Percentiles rank a stretch among this genome's conserved stretches.
These are phyloP conservation scores for Boechera stricta DNA, from an alignment of 345 rosid species.

Conservation along the genomic window DNA sequence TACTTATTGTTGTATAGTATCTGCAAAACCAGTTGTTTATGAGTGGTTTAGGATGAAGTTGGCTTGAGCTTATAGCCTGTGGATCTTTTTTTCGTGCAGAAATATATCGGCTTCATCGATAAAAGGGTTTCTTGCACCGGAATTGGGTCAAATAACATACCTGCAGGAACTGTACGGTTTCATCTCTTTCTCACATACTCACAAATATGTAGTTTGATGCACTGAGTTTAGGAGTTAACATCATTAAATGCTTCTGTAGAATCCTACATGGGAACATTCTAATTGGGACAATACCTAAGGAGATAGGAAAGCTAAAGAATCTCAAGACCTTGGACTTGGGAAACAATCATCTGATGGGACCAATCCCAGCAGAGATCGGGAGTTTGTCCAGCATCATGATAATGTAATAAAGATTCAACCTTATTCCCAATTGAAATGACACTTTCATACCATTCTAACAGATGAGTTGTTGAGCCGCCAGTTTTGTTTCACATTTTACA, in stretches of 20 bases:
- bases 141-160: constrained; percentile 69
- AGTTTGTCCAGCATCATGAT: constrained; percentile 57
- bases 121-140: constrained; percentile 87
- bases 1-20: neutral
- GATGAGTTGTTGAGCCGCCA: constrained; percentile 9
- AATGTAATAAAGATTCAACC: constrained; percentile 55
- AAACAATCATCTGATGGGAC: constrained; percentile 77
- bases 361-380: constrained; percentile 84
- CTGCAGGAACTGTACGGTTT: constrained; percentile 73
- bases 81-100: constrained; percentile 54
- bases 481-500: constrained; percentile 48
- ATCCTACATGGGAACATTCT: constrained; percentile 71
- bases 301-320: constrained; percentile 74
- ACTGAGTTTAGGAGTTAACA: constrained; percentile 30
- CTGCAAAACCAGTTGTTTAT: constrained; percentile 3
- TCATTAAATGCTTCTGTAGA: constrained; percentile 54
- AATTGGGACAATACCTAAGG: constrained; percentile 85
- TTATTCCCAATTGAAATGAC: neutral
- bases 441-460: neutral
- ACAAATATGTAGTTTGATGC: constrained; percentile 39
- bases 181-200: constrained; percentile 14
- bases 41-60: neutral
- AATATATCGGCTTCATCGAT: constrained; percentile 72
- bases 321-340: constrained; percentile 91
- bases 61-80: constrained; percentile 2